Evolutionary conservation across 371 early-diverging fungal species (phyloP), one percentile per base, ranked within the genome.

Genomic region (Enteropsectra breve): DNA sequence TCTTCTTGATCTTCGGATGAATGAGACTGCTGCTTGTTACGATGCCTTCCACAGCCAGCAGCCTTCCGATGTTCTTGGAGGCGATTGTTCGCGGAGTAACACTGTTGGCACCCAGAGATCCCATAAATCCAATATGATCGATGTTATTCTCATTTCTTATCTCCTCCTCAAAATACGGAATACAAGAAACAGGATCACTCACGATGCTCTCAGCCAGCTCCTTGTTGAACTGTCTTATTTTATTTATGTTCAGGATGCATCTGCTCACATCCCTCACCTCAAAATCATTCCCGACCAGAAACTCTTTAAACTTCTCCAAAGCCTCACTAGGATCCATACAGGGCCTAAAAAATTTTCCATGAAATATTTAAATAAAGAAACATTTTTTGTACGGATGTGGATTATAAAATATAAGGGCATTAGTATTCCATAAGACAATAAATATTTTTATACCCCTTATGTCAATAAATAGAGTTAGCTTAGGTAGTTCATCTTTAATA

Each of bases 11-110:
- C 77, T 98, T 98, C 61, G 97, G 97, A 32, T 94, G 81, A 0
- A 96, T 94, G 53, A 93, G 83, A 28, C 94, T 92, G 84, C 92
- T 91, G 65, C 88, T 85, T 1, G 97, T 95, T 28, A 97, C 93
- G 69, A 98, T 98, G 50, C 97, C 97, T 80, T 97, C 95, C 34
- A 97, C 75, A 70, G 89, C 91, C 32, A 98, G 85, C 63, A 94
- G 81, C 74, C 87, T 87, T 28, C 91, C 90, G 23, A 98, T 74
- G 60, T 84, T 86, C 55, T 75, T 76, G 4, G 94, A 86, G 29
- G 83, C 84, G 48, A 98, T 70, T n/a, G 87, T 86, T 56, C 97
- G 84, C 11, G 97, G 97, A 61, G 86, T 88, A 58, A 93, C 81
- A 47, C 86, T 84, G 67, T 90, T 81, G 33, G 86, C 87, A 38